Conservation (phyloP, 2,329 filamentous ascomycete genomes). For the Trematosphaeria pertusa region DNA sequence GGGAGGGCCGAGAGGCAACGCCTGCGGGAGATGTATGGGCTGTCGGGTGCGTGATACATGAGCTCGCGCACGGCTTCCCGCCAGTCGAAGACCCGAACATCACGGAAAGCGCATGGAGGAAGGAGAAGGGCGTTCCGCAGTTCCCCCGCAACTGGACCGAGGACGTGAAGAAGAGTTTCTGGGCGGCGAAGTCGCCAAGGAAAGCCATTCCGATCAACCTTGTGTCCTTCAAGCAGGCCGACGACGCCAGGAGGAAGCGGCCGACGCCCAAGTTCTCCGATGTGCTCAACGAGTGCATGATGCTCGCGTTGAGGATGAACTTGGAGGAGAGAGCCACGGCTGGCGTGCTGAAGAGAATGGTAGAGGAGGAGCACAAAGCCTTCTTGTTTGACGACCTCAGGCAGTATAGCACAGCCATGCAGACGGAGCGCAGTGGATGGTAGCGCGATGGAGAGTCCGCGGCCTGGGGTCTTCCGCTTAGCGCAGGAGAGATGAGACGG, state of each 20-base stretch:
- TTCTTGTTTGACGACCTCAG: conserved; percentile 12
- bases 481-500: too few species aligned
- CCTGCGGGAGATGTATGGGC: conserved; percentile 35
- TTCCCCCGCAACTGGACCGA: conserved; percentile 6
- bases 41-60: conserved; percentile 31
- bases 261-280: conserved; percentile 24
- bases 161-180: conserved; percentile 11
- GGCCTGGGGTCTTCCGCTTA: too few species aligned
- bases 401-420: conserved; percentile 3
- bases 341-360: neutral
- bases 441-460: neutral
- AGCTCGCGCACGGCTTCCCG: conserved; percentile 23
- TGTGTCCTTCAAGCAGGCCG: neutral
- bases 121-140: neutral
- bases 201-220: conserved; percentile 22
- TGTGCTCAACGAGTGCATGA: conserved; percentile 23
- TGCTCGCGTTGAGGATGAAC: conserved; percentile 18
- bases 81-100: conserved; percentile 17
- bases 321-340: conserved; percentile 13
- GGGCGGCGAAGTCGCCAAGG: conserved; percentile 13
- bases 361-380: conserved; percentile 13
- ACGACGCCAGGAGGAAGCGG: conserved; percentile 4
- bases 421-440: conserved; percentile 1
- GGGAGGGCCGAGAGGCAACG: conserved; percentile 16
- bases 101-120: conserved; percentile 5